Base-by-base conservation (phyloP, 306 rosid species). In the Pueraria montana region DNA sequence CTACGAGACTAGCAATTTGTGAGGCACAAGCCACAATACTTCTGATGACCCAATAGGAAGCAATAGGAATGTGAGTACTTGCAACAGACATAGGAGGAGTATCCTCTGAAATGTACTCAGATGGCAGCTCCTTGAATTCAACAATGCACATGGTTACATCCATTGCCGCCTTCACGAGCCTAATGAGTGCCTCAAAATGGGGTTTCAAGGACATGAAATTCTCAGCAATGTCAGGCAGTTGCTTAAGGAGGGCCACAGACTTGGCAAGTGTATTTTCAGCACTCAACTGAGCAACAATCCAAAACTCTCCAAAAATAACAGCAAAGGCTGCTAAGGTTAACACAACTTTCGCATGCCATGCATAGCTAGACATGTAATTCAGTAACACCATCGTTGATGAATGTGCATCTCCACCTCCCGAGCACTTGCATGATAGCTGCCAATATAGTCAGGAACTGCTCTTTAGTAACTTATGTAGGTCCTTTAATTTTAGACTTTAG, bases 271-370 rank as follows among this genome's bases (percentile, higher is more conserved):
- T 69, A 11, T 90, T 87, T 73, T 86, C 40, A 13, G 82, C 58
- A 85, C 90, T 88, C 52, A 82, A 87, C 43, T 92, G 90, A 80
- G 88, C 85, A 48, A 96, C 90, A 48, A 96, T 98, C 97, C 97
- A 92, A 83, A 92, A 88, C 78, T 96, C 97, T 12, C 97, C 97
- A 74, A 85, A 90, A 63, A 75, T 88, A 48, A 89, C 90, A 46
- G 97, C 82, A 86, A 89, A 94, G 4, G 97, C 97, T n/a, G 97
- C 98, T 14, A 96, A 66, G 67, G 95, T 36, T 55, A 94, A 56
- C 65, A 90, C 99, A 72, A 92, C 91, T 89, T 96, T 96, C 53
- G 95, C 91, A 85, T 96, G 98, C 98, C 98, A 94, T 27, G 95
- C 66, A 77, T 91, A 94, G 83, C 67, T 88, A 2, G 97, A 85